A percentile compares a stretch with the other conserved stretches of the same genome.
phyloP scores from a whole-genome alignment of 2,329 filamentous ascomycete species.

The Amylocarpus encephaloides region DNA sequence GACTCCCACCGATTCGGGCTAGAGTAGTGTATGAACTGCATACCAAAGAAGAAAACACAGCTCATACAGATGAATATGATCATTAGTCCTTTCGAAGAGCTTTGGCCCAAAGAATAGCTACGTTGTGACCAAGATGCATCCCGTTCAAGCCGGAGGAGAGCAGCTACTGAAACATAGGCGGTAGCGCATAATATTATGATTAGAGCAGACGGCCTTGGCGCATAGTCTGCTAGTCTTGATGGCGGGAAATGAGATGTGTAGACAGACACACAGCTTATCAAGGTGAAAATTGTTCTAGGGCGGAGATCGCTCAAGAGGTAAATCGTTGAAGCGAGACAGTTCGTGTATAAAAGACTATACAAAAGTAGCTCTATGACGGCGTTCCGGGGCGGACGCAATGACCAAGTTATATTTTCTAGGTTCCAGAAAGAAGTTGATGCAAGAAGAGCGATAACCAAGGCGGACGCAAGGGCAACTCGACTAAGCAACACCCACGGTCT shows the following conservation, averaged over 20 bases:
- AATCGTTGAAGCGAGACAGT: constrained; percentile 4
- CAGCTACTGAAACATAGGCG: constrained; percentile 3
- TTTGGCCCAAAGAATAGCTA: neutral
- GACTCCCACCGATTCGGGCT: neutral
- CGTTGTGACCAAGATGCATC: constrained; percentile 7
- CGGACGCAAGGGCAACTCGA: constrained; percentile 5
- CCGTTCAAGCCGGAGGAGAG: constrained; percentile 7
- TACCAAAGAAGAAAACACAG: neutral
- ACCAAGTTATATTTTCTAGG: constrained; percentile 5
- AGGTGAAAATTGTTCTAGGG: constrained; percentile 3
- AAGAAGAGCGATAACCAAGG: neutral
- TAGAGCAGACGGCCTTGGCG: neutral
- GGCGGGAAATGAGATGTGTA: constrained; percentile 6
- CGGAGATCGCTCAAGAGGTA: constrained; percentile 11
- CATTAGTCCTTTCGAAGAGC: constrained; percentile 1
- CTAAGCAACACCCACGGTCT: constrained; percentile 6
- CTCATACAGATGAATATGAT: constrained; percentile 1
- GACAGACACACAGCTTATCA: constrained; percentile 3
- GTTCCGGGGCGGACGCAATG: constrained; percentile 1
- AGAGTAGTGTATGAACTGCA: neutral
- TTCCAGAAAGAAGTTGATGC: constrained; percentile 4
- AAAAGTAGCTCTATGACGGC: constrained; percentile 3
- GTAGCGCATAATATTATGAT: neutral
- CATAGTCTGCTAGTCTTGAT: neutral
- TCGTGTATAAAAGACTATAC: constrained; percentile 5